Evolutionary conservation across 2,329 filamentous ascomycete genomes (phyloP).

Genomic region (Pestalotiopsis sp.): DNA sequence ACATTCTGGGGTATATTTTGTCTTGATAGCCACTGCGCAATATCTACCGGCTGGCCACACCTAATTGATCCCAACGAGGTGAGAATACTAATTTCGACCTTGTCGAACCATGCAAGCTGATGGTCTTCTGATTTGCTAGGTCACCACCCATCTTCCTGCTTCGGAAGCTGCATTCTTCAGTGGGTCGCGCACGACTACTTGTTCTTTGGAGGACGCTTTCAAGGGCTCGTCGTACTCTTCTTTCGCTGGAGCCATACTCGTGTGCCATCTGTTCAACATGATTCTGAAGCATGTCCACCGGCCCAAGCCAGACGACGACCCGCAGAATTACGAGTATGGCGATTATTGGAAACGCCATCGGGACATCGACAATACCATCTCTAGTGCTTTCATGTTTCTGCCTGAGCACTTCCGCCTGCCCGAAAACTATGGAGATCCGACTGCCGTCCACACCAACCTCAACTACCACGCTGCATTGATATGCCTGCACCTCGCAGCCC

Average conservation of each 20-base stretch:
- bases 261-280: slow-evolving; percentile 78
- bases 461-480: slow-evolving; percentile 87
- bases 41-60: slow-evolving; percentile 90
- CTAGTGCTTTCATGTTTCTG: slow-evolving; percentile 77
- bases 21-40: slow-evolving; percentile 81
- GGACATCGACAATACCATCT: slow-evolving; percentile 77
- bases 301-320: slow-evolving; percentile 68
- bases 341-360: slow-evolving; percentile 87
- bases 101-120: neutral
- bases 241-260: slow-evolving; percentile 73
- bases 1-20: slow-evolving; percentile 87
- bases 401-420: slow-evolving; percentile 77
- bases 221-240: slow-evolving; percentile 66
- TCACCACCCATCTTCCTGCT: slow-evolving; percentile 78
- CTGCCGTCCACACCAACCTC: slow-evolving; percentile 83
- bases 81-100: slow-evolving; percentile 17
- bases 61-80: slow-evolving; percentile 74
- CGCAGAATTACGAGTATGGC: slow-evolving; percentile 74
- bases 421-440: slow-evolving; percentile 66
- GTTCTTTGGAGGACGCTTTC: slow-evolving; percentile 67
- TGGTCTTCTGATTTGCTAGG: slow-evolving; percentile 40
- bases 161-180: slow-evolving; percentile 76
- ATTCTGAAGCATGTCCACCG: slow-evolving; percentile 83
- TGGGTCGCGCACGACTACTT: slow-evolving; percentile 64
- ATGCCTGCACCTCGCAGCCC: slow-evolving; percentile 85